Base-by-base conservation (phyloP, 2,329 filamentous ascomycete species). In the Xylaria sp. region DNA sequence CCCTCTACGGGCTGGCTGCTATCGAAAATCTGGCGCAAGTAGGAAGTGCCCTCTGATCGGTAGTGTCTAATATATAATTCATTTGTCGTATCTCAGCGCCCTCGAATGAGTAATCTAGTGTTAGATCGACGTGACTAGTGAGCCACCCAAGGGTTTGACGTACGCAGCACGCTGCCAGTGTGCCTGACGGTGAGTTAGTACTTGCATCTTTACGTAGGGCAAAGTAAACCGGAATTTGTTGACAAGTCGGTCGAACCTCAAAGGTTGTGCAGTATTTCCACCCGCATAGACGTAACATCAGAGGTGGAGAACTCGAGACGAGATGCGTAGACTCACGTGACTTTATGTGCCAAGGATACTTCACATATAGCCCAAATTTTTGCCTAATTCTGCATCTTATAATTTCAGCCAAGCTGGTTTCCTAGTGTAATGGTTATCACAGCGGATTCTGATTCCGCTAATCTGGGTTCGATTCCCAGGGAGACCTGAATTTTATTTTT, bases 1-100 rank as follows among this genome's bases (percentile, higher is more conserved):
- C 85, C 0, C 77, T 84, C 57, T 88, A 86, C 70, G 85, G 85
- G 0, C 64, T 87, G 51, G 81, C 83, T 1, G 83, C 79, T 0
- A 86, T 88, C 59, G 81, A 85, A 67, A 81, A 85, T 54, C 64
- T 88, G 66, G 82, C 82, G 2, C 68, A 78, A 33, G 72, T 78
- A 15, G 63, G 65, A 19, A 52, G 66, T 58, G 69, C 68, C 2
- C 62, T 73, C 29, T 58, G 38, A 51, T 31, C 4, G 11, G 17
- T 25, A 21, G 23, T 40, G 3, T n/a, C 9, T 27, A 40, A 31
- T 17, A 11, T 31, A 52, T 10, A 40, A 52, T 49, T 17, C 17
- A 37, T 49, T n/a, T 49, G 11, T 41, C 35, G 11, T 9, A 8
- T 10, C 21, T 41, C 17, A 21, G 9, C 17, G 6, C 21, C 17